Conservation (phyloP, 129 eudicot genomes). For the Flaveria sonorensis region DNA sequence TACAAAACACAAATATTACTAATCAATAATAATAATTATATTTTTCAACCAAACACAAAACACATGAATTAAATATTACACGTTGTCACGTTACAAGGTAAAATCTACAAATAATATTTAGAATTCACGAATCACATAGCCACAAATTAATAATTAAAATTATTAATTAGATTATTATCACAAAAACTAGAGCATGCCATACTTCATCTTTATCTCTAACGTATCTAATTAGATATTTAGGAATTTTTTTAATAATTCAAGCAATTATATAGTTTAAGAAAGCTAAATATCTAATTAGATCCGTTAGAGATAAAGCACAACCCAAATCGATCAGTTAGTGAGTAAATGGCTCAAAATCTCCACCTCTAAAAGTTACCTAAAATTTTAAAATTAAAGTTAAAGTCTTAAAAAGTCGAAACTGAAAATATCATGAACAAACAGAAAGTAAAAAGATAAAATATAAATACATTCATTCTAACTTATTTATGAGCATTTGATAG, state of each 20-base stretch:
- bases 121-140: too few species aligned
- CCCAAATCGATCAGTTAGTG: background rate
- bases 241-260: too few species aligned
- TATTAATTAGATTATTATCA: too few species aligned
- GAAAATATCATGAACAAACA: slow-evolving; percentile 14
- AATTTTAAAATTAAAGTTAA: background rate
- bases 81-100: too few species aligned
- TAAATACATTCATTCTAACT: background rate
- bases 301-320: background rate
- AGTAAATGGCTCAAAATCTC: background rate
- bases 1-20: too few species aligned
- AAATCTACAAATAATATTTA: too few species aligned
- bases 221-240: too few species aligned
- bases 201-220: slow-evolving; percentile 95
- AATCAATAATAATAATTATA: too few species aligned
- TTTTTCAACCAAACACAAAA: too few species aligned
- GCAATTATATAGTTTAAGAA: too few species aligned
- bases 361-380: slow-evolving; percentile 8
- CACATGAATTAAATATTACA: too few species aligned
- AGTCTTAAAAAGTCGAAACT: background rate
- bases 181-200: slow-evolving; percentile 91
- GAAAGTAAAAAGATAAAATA: background rate
- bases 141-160: too few species aligned
- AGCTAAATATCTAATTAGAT: background rate
- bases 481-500: background rate